Evolutionary conservation across 306 rosid genomes (phyloP), one percentile per base, ranked within the genome.

Genomic region (Datisca glomerata): DNA sequence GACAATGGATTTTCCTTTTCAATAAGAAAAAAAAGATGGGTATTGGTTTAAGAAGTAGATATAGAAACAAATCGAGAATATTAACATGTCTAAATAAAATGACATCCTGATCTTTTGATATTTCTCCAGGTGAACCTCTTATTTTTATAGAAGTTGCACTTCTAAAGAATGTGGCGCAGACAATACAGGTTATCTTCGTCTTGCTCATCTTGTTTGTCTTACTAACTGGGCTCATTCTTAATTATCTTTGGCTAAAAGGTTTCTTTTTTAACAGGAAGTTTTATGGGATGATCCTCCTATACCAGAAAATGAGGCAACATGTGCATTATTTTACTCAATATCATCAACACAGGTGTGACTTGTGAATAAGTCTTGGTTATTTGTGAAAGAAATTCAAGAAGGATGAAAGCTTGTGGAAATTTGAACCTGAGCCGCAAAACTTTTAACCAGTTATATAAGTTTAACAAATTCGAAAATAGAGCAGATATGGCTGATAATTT

Each of bases 111-210:
- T 31, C 25, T 9, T 15, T 18, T 16, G 27, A 5, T 49, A 31
- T 48, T 59, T 57, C 38, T 54, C 49, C 24, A 74, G 93, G 85
- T 28, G 96, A 80, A 67, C 93, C 96, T 33, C 78, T 85, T 55
- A 80, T 85, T 64, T 85, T 85, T 63, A 85, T 85, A 50, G 96
- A 85, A 71, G 96, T 74, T 56, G 96, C 96, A 51, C 96, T 85
- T 24, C 49, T 74, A 75, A 77, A 85, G 74, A 40, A 77, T 64
- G 71, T 80, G 57, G 93, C 89, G 34, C 71, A 74, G 54, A 64
- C 93, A 21, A 71, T 85, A 61, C 81, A 76, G 84, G 95, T 84
- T 55, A 49, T 14, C n/a, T n/a, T 56, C 35, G 47, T 21, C 41
- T 51, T 62, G 42, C 43, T 18, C 36, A 41, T 11, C 23, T 55